Evolutionary conservation across 441 rosid genomes (phyloP).

Genomic region (Euphorbia celastroides): DNA sequence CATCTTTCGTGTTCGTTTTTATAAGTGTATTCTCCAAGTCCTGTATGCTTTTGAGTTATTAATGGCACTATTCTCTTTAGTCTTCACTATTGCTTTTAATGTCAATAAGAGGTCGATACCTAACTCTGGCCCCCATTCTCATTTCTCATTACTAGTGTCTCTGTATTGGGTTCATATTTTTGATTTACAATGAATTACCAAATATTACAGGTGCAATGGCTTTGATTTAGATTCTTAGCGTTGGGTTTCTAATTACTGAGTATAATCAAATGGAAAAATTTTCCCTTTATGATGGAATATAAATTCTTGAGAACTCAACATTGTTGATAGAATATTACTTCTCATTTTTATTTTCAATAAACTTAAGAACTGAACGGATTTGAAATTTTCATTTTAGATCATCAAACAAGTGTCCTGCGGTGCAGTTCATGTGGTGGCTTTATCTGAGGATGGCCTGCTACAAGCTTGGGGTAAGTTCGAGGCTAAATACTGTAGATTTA

Average conservation of each 20-base stretch:
- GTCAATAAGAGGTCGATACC: too few species aligned
- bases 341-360: not conserved
- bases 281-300: not conserved
- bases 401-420: slow-evolving; percentile 86
- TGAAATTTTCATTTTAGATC: slow-evolving; percentile 30
- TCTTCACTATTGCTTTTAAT: not conserved
- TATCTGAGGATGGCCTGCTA: slow-evolving; percentile 77
- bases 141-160: not conserved
- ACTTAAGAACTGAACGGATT: not conserved
- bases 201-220: not conserved
- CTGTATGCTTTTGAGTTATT: not conserved
- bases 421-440: slow-evolving; percentile 83
- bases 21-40: not conserved
- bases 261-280: not conserved
- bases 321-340: not conserved
- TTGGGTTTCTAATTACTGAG: too few species aligned
- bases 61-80: not conserved
- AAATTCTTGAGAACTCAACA: not conserved
- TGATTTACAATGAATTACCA: not conserved
- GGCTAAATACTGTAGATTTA: slow-evolving; percentile 3
- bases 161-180: not conserved
- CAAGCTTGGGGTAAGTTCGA: slow-evolving; percentile 84
- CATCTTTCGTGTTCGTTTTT: not conserved
- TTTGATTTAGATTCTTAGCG: not conserved
- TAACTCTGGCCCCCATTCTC: too few species aligned